Evolutionary conservation across 495 filamentous ascomycete genomes (phyloP).

Genomic region (Penicillium bovifimosum): DNA sequence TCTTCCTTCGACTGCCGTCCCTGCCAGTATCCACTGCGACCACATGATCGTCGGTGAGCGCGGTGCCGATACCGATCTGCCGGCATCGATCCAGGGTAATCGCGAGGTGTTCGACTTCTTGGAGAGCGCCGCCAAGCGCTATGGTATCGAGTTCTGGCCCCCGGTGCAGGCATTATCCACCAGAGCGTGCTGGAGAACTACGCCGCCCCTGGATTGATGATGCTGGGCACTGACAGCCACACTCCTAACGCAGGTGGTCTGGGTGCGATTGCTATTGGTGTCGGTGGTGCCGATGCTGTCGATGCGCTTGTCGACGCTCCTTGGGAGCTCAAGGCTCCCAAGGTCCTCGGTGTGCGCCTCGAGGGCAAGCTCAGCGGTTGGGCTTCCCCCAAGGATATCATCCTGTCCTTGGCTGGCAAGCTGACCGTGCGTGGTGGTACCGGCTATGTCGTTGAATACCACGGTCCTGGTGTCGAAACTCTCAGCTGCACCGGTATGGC

Average conservation of each 20-base stretch:
- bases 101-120: conserved; percentile 97
- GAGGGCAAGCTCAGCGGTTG: conserved; percentile 81
- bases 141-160: conserved; percentile 99
- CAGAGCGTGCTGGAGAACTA: conserved; percentile 99
- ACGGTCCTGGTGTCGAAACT: conserved; percentile 80
- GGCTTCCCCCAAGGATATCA: conserved; percentile 93
- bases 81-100: conserved; percentile 82
- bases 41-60: conserved; percentile 93
- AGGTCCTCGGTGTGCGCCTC: conserved; percentile 79
- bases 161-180: conserved; percentile 98
- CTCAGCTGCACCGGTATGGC: conserved; percentile 91
- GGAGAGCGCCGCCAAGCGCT: conserved; percentile 89
- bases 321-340: conserved; percentile 95
- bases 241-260: conserved; percentile 94
- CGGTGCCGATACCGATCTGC: conserved; percentile 83
- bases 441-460: conserved; percentile 90
- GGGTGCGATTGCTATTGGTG: conserved; percentile 92
- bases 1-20: conserved; percentile 85
- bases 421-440: conserved; percentile 94
- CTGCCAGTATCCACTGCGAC: conserved; percentile 97
- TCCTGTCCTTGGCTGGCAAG: conserved; percentile 79
- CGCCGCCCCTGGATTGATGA: conserved; percentile 94
- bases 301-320: conserved; percentile 94
- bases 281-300: conserved; percentile 95
- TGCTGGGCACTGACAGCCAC: conserved; percentile 98